Percentiles rank a stretch among this genome's conserved stretches.
Evolutionary conservation across 768 basidiomycete species (phyloP).

Genomic region (Austroboletus festivus): DNA sequence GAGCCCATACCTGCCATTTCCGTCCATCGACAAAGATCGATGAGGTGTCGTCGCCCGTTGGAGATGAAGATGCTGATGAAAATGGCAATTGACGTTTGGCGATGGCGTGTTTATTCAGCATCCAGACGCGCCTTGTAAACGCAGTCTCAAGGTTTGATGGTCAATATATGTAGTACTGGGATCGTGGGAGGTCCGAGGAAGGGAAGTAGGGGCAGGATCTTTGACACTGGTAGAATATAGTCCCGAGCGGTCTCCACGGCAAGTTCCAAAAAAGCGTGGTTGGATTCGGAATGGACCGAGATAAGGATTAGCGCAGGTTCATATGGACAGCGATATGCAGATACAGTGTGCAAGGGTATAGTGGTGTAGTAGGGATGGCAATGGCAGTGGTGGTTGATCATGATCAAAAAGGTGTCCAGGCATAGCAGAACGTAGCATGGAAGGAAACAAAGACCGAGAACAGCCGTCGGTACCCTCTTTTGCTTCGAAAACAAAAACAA

Average conservation of each 20-base stretch:
- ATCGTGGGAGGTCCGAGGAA: constrained; percentile 5
- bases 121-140: not conserved
- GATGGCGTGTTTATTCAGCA: no score
- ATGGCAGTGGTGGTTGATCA: not conserved
- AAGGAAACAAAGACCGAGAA: not conserved
- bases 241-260: constrained; percentile 3
- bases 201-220: no score
- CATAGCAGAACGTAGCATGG: not conserved
- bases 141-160: constrained; percentile 22
- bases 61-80: no score
- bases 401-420: not conserved
- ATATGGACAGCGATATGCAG: no score
- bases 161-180: no score
- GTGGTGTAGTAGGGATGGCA: not conserved
- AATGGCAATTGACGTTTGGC: no score
- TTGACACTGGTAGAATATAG: no score
- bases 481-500: not conserved
- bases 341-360: not conserved
- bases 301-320: constrained; percentile 8
- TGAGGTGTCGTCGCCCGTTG: constrained; percentile 1
- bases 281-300: constrained; percentile 4
- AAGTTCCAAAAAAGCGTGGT: constrained; percentile 4
- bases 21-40: constrained; percentile 15
- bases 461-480: not conserved
- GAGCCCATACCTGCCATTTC: no score